These are phyloP conservation scores for Coniophora puteana DNA, from an alignment of 1,284 basidiomycete species.

Conservation along the genomic window DNA sequence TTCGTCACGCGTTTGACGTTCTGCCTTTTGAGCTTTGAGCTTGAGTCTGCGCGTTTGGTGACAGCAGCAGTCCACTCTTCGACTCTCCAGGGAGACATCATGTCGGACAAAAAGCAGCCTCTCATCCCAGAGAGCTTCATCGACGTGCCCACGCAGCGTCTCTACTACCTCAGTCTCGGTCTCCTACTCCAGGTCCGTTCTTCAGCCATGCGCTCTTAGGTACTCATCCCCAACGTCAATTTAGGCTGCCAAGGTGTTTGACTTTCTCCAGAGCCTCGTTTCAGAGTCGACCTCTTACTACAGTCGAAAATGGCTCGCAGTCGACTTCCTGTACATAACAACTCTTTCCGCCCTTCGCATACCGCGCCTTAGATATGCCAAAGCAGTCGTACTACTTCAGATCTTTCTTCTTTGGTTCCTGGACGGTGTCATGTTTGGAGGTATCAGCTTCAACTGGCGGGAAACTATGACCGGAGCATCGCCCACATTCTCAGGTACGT, in stretches of 20 bases:
- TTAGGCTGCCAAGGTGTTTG: slow-evolving; percentile 51
- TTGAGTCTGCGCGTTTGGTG: no score
- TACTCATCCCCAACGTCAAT: slow-evolving; percentile 6
- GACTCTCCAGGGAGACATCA: background rate
- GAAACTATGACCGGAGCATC: slow-evolving; percentile 15
- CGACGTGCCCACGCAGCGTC: slow-evolving; percentile 54
- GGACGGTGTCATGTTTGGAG: slow-evolving; percentile 72
- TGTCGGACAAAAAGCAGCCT: slow-evolving; percentile 23
- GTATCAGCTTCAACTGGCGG: slow-evolving; percentile 47
- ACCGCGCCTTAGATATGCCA: slow-evolving; percentile 71
- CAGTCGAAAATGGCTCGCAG: slow-evolving; percentile 64
- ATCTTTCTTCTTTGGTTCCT: slow-evolving; percentile 55
- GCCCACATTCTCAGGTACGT: slow-evolving; percentile 27
- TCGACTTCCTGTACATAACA: slow-evolving; percentile 62
- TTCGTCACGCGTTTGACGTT: no score
- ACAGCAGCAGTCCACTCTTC: no score
- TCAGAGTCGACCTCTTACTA: slow-evolving; percentile 37
- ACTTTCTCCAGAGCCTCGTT: slow-evolving; percentile 51
- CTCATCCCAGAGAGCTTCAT: slow-evolving; percentile 50
- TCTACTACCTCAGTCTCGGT: slow-evolving; percentile 54
- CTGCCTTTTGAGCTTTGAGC: no score
- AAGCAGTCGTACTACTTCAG: slow-evolving; percentile 56
- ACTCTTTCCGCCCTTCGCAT: slow-evolving; percentile 68
- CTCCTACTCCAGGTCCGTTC: slow-evolving; percentile 46
- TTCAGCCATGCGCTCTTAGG: background rate